Conservation (phyloP, 2,329 filamentous ascomycete species). For the Myriosclerotinia duriaeana region DNA sequence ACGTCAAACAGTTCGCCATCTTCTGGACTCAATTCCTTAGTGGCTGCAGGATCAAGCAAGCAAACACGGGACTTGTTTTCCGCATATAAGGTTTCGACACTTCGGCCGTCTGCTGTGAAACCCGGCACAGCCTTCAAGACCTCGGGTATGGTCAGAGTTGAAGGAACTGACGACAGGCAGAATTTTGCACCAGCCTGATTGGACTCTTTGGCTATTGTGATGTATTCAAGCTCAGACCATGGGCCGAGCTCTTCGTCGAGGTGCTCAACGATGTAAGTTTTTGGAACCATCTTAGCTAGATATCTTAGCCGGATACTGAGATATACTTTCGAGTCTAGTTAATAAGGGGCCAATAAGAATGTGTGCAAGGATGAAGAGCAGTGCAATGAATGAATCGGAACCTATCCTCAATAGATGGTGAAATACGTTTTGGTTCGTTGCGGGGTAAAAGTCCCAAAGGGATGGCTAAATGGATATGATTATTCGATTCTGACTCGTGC, state of each 20-base stretch:
- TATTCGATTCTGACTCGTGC: conserved; percentile 32
- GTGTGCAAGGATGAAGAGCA: conserved; percentile 11
- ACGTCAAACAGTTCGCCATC: conserved; percentile 83
- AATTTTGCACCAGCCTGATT: conserved; percentile 66
- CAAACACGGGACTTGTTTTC: conserved; percentile 75
- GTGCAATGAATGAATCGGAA: conserved; percentile 30
- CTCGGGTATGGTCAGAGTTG: conserved; percentile 63
- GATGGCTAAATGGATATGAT: conserved; percentile 20
- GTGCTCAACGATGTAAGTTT: conserved; percentile 94
- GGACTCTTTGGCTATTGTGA: conserved; percentile 81
- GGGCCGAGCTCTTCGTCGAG: conserved; percentile 89
- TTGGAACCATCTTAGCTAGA: conserved; percentile 47
- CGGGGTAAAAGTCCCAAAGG: conserved; percentile 30
- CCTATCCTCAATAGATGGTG: conserved; percentile 17
- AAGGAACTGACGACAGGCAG: conserved; percentile 77
- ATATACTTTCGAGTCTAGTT: conserved; percentile 8
- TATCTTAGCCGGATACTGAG: conserved; percentile 9
- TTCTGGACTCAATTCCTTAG: conserved; percentile 76
- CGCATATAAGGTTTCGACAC: conserved; percentile 80
- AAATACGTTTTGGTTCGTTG: conserved; percentile 27
- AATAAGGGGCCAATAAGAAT: conserved; percentile 15
- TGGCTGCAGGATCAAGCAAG: conserved; percentile 82
- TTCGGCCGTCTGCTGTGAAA: conserved; percentile 70
- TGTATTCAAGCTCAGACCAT: conserved; percentile 94
- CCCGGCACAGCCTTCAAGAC: conserved; percentile 56